Percentiles rank a stretch among this genome's conserved stretches.
Evolutionary conservation across 257 asterid species (phyloP).

Genomic region (Fraxinus anomala): DNA sequence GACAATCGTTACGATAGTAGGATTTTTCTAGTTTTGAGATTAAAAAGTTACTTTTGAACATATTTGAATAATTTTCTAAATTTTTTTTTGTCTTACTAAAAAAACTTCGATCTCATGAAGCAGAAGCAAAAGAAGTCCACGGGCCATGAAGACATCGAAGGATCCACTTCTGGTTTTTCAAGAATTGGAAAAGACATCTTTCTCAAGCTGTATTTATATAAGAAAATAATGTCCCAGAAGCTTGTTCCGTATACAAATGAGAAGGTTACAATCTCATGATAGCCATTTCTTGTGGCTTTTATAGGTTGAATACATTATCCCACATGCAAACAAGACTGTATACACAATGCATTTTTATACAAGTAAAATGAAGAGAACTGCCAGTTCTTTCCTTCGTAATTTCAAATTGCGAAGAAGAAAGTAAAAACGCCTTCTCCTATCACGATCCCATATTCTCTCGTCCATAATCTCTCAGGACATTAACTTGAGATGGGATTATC

Average conservation of each 20-base stretch:
- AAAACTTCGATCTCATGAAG: no score
- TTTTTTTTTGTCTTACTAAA: no score
- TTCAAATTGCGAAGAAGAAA: slow-evolving; percentile 1
- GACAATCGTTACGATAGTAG: neutral
- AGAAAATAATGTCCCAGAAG: neutral
- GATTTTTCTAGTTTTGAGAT: no score
- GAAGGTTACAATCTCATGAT: slow-evolving; percentile 11
- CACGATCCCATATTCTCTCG: neutral
- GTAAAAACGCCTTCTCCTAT: slow-evolving; percentile 26
- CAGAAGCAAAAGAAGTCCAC: no score
- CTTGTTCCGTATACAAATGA: neutral
- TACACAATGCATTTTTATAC: slow-evolving; percentile 17
- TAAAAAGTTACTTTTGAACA: no score
- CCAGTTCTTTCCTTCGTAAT: slow-evolving; percentile 15
- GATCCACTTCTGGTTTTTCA: neutral
- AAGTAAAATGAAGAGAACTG: neutral
- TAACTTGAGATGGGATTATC: neutral
- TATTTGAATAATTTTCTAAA: no score
- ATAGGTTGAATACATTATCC: neutral
- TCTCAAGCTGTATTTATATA: neutral
- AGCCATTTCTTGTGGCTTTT: slow-evolving; percentile 18
- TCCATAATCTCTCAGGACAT: neutral
- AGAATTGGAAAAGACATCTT: neutral
- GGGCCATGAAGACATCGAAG: neutral
- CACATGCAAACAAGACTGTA: slow-evolving; percentile 24